Conservation (phyloP, 441 rosid genomes). For the Hura crepitans region DNA sequence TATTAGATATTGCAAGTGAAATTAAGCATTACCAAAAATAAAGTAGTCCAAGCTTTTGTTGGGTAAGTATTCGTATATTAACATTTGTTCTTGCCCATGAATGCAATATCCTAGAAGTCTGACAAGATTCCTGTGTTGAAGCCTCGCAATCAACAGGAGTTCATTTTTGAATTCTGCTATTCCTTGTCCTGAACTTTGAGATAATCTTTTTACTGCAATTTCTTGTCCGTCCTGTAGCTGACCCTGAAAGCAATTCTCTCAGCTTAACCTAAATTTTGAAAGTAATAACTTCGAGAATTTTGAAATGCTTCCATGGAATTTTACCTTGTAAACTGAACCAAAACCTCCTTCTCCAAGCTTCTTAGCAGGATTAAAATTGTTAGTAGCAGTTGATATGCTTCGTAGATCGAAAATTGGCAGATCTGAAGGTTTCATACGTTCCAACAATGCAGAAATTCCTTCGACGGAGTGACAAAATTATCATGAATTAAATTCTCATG, state of each 20-base stretch:
- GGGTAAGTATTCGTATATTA: constrained; percentile 18
- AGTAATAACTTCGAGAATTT: neutral
- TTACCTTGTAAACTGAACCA: constrained; percentile 30
- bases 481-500: too few species aligned
- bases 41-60: constrained; percentile 23
- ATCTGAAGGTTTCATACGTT: constrained; percentile 14
- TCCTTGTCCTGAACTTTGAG: constrained; percentile 16
- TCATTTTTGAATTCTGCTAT: constrained; percentile 19
- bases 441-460: too few species aligned
- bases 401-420: constrained; percentile 19
- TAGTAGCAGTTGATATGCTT: constrained; percentile 28
- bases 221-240: neutral
- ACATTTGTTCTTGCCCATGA: constrained; percentile 9
- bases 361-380: constrained; percentile 22
- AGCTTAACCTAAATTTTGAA: neutral
- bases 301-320: neutral
- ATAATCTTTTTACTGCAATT: constrained; percentile 21
- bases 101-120: constrained; percentile 21
- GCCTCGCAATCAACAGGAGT: constrained; percentile 18
- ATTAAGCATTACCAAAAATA: constrained; percentile 12
- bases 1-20: neutral
- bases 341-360: constrained; percentile 35
- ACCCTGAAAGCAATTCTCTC: constrained; percentile 12
- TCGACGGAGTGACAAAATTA: too few species aligned
- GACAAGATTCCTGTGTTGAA: constrained; percentile 24